phyloP scores from a whole-genome alignment of 805 yeast genomes.

The Yamadazyma ubonensis region DNA sequence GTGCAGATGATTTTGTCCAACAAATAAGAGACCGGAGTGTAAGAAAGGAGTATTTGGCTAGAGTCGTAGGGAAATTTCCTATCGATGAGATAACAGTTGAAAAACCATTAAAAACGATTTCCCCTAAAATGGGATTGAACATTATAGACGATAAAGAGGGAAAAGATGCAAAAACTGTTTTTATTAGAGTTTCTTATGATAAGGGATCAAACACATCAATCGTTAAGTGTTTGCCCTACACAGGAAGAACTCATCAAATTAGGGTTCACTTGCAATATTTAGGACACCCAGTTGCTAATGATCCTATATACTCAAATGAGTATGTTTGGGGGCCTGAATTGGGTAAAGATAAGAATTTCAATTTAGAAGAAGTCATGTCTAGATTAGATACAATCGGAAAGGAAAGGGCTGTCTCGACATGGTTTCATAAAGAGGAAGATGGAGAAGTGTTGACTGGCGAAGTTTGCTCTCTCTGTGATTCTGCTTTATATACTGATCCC shows the following conservation, averaged over 20 bases:
- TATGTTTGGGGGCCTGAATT: slow-evolving; percentile 75
- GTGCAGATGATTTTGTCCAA: slow-evolving; percentile 72
- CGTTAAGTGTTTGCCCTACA: slow-evolving; percentile 79
- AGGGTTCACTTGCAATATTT: slow-evolving; percentile 86
- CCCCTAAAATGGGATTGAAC: slow-evolving; percentile 72
- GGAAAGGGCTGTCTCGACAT: slow-evolving; percentile 60
- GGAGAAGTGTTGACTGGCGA: slow-evolving; percentile 70
- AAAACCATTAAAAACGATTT: slow-evolving; percentile 64
- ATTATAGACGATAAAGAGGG: slow-evolving; percentile 49
- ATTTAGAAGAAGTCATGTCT: slow-evolving; percentile 45
- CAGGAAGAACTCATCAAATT: slow-evolving; percentile 96
- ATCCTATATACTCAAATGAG: slow-evolving; percentile 78
- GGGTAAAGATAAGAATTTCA: slow-evolving; percentile 61
- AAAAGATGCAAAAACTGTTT: slow-evolving; percentile 73
- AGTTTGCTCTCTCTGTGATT: slow-evolving; percentile 63
- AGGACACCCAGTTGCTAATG: slow-evolving; percentile 46
- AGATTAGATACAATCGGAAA: slow-evolving; percentile 70
- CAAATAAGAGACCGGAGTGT: slow-evolving; percentile 75
- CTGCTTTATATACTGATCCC: slow-evolving; percentile 80
- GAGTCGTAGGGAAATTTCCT: slow-evolving; percentile 87
- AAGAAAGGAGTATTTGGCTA: slow-evolving; percentile 78
- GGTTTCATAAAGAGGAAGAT: slow-evolving; percentile 55
- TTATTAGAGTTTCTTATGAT: slow-evolving; percentile 67
- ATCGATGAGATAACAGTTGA: slow-evolving; percentile 52
- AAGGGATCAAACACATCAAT: slow-evolving; percentile 54